These are phyloP conservation scores for Extremus antarcticus DNA, from an alignment of 495 filamentous ascomycete species.

Conservation along the genomic window DNA sequence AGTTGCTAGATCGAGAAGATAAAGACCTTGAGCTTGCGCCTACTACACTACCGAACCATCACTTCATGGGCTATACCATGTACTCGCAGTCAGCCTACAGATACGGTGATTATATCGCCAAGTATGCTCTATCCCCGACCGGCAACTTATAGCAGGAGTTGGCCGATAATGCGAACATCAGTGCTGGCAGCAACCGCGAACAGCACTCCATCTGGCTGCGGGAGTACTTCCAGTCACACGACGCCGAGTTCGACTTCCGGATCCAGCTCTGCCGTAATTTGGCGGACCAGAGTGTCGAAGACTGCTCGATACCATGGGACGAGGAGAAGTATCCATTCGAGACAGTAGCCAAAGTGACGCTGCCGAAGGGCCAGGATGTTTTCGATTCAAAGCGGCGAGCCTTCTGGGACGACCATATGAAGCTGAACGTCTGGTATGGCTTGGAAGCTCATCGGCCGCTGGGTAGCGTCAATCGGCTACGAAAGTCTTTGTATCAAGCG, in stretches of 20 bases:
- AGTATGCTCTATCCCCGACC: constrained; percentile 35
- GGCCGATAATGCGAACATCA: constrained; percentile 32
- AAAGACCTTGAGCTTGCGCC: constrained; percentile 33
- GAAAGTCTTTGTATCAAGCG: constrained; percentile 15
- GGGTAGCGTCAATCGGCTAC: constrained; percentile 34
- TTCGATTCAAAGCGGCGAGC: constrained; percentile 32
- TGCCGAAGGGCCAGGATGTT: constrained; percentile 34
- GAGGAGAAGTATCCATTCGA: constrained; percentile 39
- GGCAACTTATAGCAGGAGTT: constrained; percentile 33
- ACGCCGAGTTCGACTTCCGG: constrained; percentile 37
- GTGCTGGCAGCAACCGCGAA: constrained; percentile 30
- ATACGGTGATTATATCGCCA: constrained; percentile 37
- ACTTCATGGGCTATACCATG: constrained; percentile 33
- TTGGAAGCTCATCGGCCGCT: constrained; percentile 35
- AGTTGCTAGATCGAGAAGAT: constrained; percentile 30
- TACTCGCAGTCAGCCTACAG: constrained; percentile 40
- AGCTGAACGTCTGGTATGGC: constrained; percentile 36
- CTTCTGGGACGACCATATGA: constrained; percentile 39
- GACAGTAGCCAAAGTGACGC: constrained; percentile 33
- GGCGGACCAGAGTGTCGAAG: constrained; percentile 39
- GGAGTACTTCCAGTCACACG: constrained; percentile 32
- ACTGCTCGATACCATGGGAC: constrained; percentile 36
- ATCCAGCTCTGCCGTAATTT: constrained; percentile 36
- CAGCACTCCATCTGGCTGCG: constrained; percentile 31
- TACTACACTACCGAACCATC: constrained; percentile 34